A percentile compares a stretch with the other conserved stretches of the same genome.
Evolutionary conservation across 2,329 filamentous ascomycete species (phyloP).

Genomic region (Ophiosphaerella herpotricha): DNA sequence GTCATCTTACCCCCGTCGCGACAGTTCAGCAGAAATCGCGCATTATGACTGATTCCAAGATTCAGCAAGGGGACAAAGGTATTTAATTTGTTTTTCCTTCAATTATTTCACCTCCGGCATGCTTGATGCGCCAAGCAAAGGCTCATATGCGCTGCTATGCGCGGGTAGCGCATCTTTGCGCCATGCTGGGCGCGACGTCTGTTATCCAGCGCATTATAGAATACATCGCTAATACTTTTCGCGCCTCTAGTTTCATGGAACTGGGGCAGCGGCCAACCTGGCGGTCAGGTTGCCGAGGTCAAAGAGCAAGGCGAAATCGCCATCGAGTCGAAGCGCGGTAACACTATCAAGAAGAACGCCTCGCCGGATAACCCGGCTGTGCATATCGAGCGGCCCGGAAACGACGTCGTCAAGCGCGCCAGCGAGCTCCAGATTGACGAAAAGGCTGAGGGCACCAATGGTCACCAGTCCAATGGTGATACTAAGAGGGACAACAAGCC

Average conservation of each 20-base stretch:
- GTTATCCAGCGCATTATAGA: slow-evolving; percentile 15
- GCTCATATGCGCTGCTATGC: slow-evolving; percentile 4
- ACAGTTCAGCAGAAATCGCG: slow-evolving; percentile 12
- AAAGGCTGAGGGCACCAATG: slow-evolving; percentile 41
- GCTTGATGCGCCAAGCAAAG: not conserved
- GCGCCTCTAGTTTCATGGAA: slow-evolving; percentile 63
- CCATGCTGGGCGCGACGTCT: slow-evolving; percentile 18
- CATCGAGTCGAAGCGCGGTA: slow-evolving; percentile 65
- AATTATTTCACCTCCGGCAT: not conserved
- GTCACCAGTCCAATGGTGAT: slow-evolving; percentile 43
- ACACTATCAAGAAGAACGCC: slow-evolving; percentile 67
- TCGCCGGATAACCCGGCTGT: slow-evolving; percentile 65
- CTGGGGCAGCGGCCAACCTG: slow-evolving; percentile 61
- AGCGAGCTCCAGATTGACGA: slow-evolving; percentile 63
- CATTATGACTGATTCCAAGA: slow-evolving; percentile 42
- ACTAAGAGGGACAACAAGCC: slow-evolving; percentile 39
- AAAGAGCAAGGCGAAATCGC: slow-evolving; percentile 63
- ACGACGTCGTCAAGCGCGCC: slow-evolving; percentile 68
- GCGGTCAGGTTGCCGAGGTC: slow-evolving; percentile 62
- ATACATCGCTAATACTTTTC: slow-evolving; percentile 9
- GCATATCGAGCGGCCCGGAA: slow-evolving; percentile 61
- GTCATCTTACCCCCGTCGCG: slow-evolving; percentile 31
- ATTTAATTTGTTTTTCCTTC: slow-evolving; percentile 6
- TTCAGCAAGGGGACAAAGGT: slow-evolving; percentile 46
- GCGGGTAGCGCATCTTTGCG: slow-evolving; percentile 7